Base-by-base conservation (phyloP, 306 rosid genomes). In the Rosa multiflora region DNA sequence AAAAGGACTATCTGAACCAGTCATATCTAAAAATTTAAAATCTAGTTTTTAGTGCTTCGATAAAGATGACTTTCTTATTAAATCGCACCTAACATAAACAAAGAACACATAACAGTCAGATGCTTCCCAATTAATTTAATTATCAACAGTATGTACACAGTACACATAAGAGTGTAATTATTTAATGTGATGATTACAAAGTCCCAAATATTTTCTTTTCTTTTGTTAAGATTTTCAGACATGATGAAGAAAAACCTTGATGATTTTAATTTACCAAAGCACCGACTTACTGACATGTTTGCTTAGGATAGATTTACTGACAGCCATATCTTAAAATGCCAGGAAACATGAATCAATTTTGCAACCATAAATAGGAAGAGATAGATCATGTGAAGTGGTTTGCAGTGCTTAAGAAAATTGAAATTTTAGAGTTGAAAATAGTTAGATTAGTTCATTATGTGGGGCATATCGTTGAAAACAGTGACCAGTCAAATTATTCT, bases 141-240 rank as follows among this genome's bases (percentile, higher is more conserved):
- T 21, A 62, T 14, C 18, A 29, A 12, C 32, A 72, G 20, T 81
- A 70, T 75, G 62, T 79, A 79, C 62, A 15, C 18, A 59, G 62
- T 79, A 75, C 62, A 15, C 18, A 59, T 67, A 84, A 32, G 51
- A 67, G 76, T 76, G 75, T 32, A 63, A 32, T 67, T 80, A 40
- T 35, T 10, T 51, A 26, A 74, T 67, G 42, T 75, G 63, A 79
- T 78, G 82, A 83, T 88, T 81, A 80, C 88, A 21, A 72, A 82
- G 62, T 70, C 72, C 88, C 66, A 88, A 79, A 88, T 61, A 77
- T 81, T 69, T 76, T 72, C 84, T 64, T 83, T 76, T 59, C 53
- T 83, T 82, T 82, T 82, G 76, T 81, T 83, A 74, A 83, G 87
- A 88, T 85, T 79, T 78, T 49, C 72, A 59, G 44, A 70, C 53